Percentiles rank a stretch among this genome's conserved stretches.
Conservation (phyloP, 805 yeast species). For the Kluyveromyces starmeri region DNA sequence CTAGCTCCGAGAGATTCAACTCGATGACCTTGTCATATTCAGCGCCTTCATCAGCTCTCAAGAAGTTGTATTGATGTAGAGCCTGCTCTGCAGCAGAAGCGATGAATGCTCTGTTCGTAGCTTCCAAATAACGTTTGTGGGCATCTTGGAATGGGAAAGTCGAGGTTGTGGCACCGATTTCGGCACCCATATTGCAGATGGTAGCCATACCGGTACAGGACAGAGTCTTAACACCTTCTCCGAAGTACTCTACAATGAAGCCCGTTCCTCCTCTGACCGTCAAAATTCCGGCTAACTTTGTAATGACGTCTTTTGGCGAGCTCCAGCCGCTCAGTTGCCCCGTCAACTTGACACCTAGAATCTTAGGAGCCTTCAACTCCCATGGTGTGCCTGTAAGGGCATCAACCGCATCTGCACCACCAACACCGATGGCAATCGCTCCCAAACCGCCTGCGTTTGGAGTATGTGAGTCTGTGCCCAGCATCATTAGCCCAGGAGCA, state of each 20-base stretch:
- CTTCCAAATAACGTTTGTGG: conserved; percentile 66
- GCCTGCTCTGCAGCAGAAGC: conserved; percentile 72
- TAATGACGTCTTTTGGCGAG: conserved; percentile 94
- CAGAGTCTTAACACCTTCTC: conserved; percentile 81
- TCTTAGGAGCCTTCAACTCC: conserved; percentile 97
- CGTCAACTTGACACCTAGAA: conserved; percentile 86
- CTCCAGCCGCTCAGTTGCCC: conserved; percentile 91
- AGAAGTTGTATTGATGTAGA: conserved; percentile 43
- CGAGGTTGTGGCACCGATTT: conserved; percentile 97
- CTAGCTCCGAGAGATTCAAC: conserved; percentile 75
- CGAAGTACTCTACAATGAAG: conserved; percentile 90
- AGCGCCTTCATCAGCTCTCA: conserved; percentile 79
- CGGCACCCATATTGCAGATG: conserved; percentile 99
- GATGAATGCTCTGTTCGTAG: conserved; percentile 77
- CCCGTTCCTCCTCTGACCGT: conserved; percentile 99
- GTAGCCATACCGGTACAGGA: conserved; percentile 99
- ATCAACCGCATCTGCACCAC: conserved; percentile 99
- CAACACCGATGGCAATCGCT: conserved; percentile 97
- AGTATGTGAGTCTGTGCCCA: conserved; percentile 98
- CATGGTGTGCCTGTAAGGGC: conserved; percentile 95
- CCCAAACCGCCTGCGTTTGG: conserved; percentile 99
- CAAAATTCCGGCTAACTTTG: conserved; percentile 81
- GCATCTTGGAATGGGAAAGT: conserved; percentile 89
- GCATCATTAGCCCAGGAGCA: conserved; percentile 93
- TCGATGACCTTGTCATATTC: conserved; percentile 90